Percentiles rank a stretch among this genome's conserved stretches.
Evolutionary conservation across 495 filamentous ascomycete genomes (phyloP).

Genomic region (Penicillium manginii): DNA sequence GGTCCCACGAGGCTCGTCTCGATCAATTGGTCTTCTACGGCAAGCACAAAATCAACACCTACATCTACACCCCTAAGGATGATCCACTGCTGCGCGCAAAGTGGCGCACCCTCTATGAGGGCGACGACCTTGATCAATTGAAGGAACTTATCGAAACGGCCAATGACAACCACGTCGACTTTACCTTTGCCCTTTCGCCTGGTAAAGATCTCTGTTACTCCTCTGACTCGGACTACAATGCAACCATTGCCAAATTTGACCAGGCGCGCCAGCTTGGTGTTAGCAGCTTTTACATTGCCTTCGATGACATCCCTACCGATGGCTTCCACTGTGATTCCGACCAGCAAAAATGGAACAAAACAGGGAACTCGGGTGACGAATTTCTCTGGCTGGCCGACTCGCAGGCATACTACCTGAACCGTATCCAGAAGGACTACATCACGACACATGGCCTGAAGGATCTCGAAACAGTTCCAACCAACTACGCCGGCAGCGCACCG

Average conservation of each 20-base stretch:
- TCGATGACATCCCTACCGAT: conserved; percentile 15
- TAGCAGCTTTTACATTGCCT: conserved; percentile 20
- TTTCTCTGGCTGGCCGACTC: conserved; percentile 16
- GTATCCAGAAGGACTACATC: conserved; percentile 16
- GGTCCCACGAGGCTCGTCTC: conserved; percentile 23
- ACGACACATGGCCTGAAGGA: conserved; percentile 14
- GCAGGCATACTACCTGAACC: conserved; percentile 22
- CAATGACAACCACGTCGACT: conserved; percentile 21
- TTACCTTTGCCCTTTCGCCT: conserved; percentile 21
- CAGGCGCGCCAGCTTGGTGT: conserved; percentile 19
- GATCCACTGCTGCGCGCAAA: conserved; percentile 20
- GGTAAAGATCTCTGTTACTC: conserved; percentile 19
- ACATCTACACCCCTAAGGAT: conserved; percentile 23
- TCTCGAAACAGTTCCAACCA: conserved; percentile 20
- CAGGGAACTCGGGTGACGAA: neutral
- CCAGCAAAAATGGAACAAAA: conserved; percentile 12
- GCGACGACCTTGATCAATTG: conserved; percentile 13
- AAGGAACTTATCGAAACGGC: conserved; percentile 18
- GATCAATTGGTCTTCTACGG: conserved; percentile 22
- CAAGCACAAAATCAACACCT: conserved; percentile 25
- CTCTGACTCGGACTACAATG: conserved; percentile 15
- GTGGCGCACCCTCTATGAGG: conserved; percentile 19
- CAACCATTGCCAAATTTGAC: conserved; percentile 16
- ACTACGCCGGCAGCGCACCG: conserved; percentile 19
- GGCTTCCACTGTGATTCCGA: conserved; percentile 20